These are phyloP conservation scores for Suillus subluteus DNA, from an alignment of 768 basidiomycete genomes.

Conservation along the genomic window DNA sequence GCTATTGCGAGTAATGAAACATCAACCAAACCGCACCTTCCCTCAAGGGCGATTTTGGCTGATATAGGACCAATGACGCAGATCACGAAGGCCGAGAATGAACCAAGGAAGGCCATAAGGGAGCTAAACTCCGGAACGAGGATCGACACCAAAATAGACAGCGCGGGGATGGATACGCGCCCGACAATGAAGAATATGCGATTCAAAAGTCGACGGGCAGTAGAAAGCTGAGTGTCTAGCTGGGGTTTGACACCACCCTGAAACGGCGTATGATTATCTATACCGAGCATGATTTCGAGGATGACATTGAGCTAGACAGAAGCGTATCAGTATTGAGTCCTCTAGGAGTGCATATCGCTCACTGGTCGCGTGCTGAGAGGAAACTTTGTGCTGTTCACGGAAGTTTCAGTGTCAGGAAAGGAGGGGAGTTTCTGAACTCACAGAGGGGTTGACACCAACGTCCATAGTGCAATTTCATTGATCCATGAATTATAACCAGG, in stretches of 20 bases:
- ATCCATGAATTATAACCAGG: conserved; percentile 71
- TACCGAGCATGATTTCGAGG: conserved; percentile 74
- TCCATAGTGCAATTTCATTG: conserved; percentile 80
- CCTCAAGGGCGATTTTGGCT: conserved; percentile 65
- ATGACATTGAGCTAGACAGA: conserved; percentile 72
- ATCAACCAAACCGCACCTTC: conserved; percentile 55
- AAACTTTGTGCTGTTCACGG: conserved; percentile 72
- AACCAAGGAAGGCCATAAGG: conserved; percentile 89
- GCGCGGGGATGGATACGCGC: conserved; percentile 57
- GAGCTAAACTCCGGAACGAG: conserved; percentile 78
- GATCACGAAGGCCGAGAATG: conserved; percentile 80
- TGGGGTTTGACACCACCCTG: conserved; percentile 30
- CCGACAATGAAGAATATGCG: conserved; percentile 51
- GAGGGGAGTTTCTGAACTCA: conserved; percentile 38
- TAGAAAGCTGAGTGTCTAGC: conserved; percentile 20
- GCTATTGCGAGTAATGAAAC: conserved; percentile 54
- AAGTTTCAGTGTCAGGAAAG: neutral
- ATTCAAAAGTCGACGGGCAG: conserved; percentile 31
- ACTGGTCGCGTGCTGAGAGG: conserved; percentile 83
- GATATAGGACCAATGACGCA: conserved; percentile 79
- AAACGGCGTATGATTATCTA: conserved; percentile 45
- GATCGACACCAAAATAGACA: conserved; percentile 73
- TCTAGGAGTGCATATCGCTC: conserved; percentile 27
- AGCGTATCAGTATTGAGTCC: neutral
- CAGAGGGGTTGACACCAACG: conserved; percentile 81